Evolutionary conservation across 148 eudicot species (phyloP).

Genomic region (Bassia scoparia): DNA sequence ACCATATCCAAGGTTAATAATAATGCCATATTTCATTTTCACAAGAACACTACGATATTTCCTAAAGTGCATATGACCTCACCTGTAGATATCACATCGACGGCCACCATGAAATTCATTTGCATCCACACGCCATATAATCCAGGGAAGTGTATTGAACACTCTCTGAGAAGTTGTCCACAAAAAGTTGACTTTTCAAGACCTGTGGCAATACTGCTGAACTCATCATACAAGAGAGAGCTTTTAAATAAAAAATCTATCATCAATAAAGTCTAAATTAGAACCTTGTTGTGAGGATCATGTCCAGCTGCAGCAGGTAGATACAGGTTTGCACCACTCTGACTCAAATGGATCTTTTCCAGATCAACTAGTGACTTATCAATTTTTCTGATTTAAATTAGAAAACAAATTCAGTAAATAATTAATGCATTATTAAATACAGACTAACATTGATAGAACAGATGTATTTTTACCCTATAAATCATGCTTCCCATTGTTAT

Average conservation of each 20-base stretch:
- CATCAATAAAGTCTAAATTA: conserved; percentile 11
- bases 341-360: conserved; percentile 63
- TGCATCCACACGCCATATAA: conserved; percentile 82
- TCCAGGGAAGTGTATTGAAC: conserved; percentile 78
- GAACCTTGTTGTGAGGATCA: conserved; percentile 69
- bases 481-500: conserved; percentile 88
- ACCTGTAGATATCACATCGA: conserved; percentile 99
- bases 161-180: conserved; percentile 72
- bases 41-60: background rate
- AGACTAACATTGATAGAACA: conserved; percentile 3
- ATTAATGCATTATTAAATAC: conserved; percentile 14
- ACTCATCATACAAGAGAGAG: conserved; percentile 22
- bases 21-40: background rate
- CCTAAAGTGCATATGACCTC: conserved; percentile 15
- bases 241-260: conserved; percentile 5
- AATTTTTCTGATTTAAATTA: conserved; percentile 51
- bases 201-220: conserved; percentile 41
- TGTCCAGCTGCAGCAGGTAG: conserved; percentile 53
- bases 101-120: conserved; percentile 95
- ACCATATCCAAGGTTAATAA: background rate
- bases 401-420: conserved; percentile 16
- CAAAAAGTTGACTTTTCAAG: conserved; percentile 77
- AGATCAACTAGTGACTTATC: conserved; percentile 67
- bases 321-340: conserved; percentile 55
- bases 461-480: conserved; percentile 61